Percentiles rank a stretch among this genome's conserved stretches.
Conservation (phyloP, 2,329 filamentous ascomycete genomes). For the Aureobasidium sp. region DNA sequence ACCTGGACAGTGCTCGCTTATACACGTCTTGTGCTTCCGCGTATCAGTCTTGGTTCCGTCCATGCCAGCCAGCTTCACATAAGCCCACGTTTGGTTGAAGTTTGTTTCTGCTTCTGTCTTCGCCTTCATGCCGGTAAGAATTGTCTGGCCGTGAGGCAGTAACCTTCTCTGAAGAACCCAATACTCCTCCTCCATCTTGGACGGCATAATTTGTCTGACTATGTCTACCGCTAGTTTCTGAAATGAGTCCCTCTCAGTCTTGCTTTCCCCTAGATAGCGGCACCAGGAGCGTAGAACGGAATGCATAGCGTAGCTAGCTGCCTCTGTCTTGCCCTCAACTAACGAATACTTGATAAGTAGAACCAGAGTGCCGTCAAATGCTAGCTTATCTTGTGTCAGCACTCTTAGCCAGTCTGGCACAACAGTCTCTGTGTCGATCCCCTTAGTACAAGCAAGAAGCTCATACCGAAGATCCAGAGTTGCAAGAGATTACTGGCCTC, state of each 20-base stretch:
- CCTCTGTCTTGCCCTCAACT: slow-evolving; percentile 18
- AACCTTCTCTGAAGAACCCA: not conserved
- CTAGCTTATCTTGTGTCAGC: slow-evolving; percentile 16
- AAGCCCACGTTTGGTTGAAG: not conserved
- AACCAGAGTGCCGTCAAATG: slow-evolving; percentile 21
- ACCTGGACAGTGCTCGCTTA: slow-evolving; percentile 1
- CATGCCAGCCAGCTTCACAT: not conserved
- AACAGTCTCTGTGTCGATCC: too few relatives aligned
- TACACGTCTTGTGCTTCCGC: slow-evolving; percentile 19
- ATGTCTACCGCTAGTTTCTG: not conserved
- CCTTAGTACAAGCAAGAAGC: slow-evolving; percentile 20
- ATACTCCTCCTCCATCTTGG: not conserved
- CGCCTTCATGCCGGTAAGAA: not conserved
- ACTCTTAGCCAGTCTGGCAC: slow-evolving; percentile 19
- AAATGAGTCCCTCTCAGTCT: slow-evolving; percentile 17
- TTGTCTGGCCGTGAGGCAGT: not conserved
- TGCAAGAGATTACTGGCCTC: slow-evolving; percentile 25
- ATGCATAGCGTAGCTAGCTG: slow-evolving; percentile 30
- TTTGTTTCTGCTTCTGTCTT: not conserved
- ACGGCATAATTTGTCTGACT: not conserved
- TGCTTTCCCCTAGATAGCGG: slow-evolving; percentile 3
- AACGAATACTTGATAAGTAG: slow-evolving; percentile 26
- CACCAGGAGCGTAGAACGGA: slow-evolving; percentile 30
- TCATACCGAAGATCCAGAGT: slow-evolving; percentile 28
- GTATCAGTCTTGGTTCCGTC: slow-evolving; percentile 16